Base-by-base conservation (phyloP, 2,329 filamentous ascomycete genomes). In the Penicillium sp. region DNA sequence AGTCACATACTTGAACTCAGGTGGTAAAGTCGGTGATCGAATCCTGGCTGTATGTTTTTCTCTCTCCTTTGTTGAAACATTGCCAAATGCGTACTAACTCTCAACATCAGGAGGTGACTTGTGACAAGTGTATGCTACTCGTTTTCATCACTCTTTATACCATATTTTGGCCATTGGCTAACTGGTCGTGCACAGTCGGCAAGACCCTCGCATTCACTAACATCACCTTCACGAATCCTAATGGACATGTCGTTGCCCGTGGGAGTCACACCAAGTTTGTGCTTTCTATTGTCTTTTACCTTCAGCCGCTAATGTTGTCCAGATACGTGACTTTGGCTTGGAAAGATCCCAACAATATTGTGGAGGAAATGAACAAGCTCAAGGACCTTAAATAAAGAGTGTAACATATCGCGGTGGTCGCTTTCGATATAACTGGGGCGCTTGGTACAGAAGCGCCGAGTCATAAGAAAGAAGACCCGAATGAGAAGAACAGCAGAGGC, bases 231-330 rank as follows among this genome's bases (percentile, higher is more conserved):
- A 77, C 73, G 55, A 86, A 87, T 60, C 72, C 67, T 14, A 80
- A 82, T 53, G 77, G 84, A 44, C 79, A 87, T 47, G 56, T 87
- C 8, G 80, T 88, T 50, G 85, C 85, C 2, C 75, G 85, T 55
- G 85, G 85, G 3, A 87, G 85, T 62, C 85, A 88, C 70, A 88
- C 85, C 2, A 88, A 88, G 77, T 84, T 67, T 65, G 74, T 63
- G 46, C 1, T 19, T 19, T 8, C 19, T 13, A 2, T 11, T 16
- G 16, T 23, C n/a, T 35, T 23, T 23, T 0, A n/a, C 7, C 8
- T 3, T 41, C 23, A 49, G 34, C 14, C 35, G 26, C 51, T 59
- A 19, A 59, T 44, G 1, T 4, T 18, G 3, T 42, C 11, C 39
- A 81, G 79, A 61, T 86, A 82, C 61, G 76, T 86, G 16, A 78